Conservation (phyloP, 805 yeast species). For the Priceomyces carsonii region DNA sequence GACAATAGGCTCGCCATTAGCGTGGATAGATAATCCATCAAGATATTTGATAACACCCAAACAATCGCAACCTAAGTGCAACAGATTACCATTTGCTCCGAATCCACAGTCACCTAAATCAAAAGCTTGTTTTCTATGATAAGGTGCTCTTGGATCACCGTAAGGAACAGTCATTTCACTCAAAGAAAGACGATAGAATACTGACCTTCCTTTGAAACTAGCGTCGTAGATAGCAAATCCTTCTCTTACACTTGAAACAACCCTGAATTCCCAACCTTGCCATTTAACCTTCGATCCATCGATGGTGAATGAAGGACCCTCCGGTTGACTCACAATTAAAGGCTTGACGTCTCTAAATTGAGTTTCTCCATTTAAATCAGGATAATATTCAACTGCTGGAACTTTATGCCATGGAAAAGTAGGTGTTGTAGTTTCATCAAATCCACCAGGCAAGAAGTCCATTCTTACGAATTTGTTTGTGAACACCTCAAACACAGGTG, state of each 20-base stretch:
- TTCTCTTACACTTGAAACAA: slow-evolving; percentile 70
- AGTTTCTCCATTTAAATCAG: slow-evolving; percentile 60
- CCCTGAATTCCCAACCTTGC: slow-evolving; percentile 86
- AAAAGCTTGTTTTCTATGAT: slow-evolving; percentile 83
- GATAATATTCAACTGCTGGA: slow-evolving; percentile 69
- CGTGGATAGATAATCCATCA: slow-evolving; percentile 57
- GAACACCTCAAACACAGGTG: slow-evolving; percentile 69
- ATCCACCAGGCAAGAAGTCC: slow-evolving; percentile 73
- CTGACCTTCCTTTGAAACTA: slow-evolving; percentile 72
- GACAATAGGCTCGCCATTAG: slow-evolving; percentile 61
- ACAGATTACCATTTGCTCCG: slow-evolving; percentile 69
- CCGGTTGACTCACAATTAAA: slow-evolving; percentile 68
- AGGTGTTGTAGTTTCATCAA: slow-evolving; percentile 57
- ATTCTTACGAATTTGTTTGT: slow-evolving; percentile 65
- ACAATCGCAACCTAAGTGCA: slow-evolving; percentile 79
- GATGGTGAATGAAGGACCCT: slow-evolving; percentile 70
- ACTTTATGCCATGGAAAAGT: slow-evolving; percentile 64
- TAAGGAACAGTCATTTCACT: slow-evolving; percentile 89
- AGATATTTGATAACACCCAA: slow-evolving; percentile 75
- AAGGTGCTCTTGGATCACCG: slow-evolving; percentile 79
- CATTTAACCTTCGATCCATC: slow-evolving; percentile 64
- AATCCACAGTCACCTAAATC: slow-evolving; percentile 86
- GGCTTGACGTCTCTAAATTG: slow-evolving; percentile 64
- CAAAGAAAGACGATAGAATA: slow-evolving; percentile 69
- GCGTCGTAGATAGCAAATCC: slow-evolving; percentile 77